Evolutionary conservation across 2,329 filamentous ascomycete species (phyloP).

Genomic region (Ascochyta rabiei): DNA sequence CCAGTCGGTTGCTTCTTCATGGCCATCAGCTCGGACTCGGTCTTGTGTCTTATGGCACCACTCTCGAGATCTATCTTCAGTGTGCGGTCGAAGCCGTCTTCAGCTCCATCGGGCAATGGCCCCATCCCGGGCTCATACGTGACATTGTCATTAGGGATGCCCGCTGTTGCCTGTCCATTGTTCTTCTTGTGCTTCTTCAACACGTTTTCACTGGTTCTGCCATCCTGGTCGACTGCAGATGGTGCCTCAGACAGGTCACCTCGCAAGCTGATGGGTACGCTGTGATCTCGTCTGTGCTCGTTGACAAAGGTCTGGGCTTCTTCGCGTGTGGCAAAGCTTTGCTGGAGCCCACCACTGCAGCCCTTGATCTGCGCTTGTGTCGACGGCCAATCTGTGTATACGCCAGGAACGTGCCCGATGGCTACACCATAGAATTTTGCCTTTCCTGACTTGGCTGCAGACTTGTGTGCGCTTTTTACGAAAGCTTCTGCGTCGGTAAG

Average conservation of each 20-base stretch:
- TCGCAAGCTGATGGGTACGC: slow-evolving; percentile 33
- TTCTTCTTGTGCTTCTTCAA: slow-evolving; percentile 49
- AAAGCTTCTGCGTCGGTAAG: slow-evolving; percentile 80
- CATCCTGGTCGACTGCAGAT: slow-evolving; percentile 23
- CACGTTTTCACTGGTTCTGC: slow-evolving; percentile 25
- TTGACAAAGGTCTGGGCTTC: slow-evolving; percentile 81
- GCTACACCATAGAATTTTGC: slow-evolving; percentile 67
- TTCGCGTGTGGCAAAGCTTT: slow-evolving; percentile 55
- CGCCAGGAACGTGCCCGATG: slow-evolving; percentile 62
- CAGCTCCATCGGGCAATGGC: slow-evolving; percentile 60
- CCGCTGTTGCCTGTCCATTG: slow-evolving; percentile 22
- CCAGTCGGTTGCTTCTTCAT: slow-evolving; percentile 56
- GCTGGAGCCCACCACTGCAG: slow-evolving; percentile 68
- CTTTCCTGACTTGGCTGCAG: slow-evolving; percentile 48
- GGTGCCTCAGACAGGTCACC: slow-evolving; percentile 38
- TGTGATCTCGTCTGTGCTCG: slow-evolving; percentile 35
- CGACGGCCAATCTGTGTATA: slow-evolving; percentile 71
- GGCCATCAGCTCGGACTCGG: slow-evolving; percentile 53
- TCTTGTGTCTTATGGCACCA: slow-evolving; percentile 63
- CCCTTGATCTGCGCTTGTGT: slow-evolving; percentile 76
- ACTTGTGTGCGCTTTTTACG: slow-evolving; percentile 63
- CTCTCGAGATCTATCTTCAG: slow-evolving; percentile 60
- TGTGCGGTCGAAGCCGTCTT: slow-evolving; percentile 67
- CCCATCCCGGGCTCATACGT: slow-evolving; percentile 58
- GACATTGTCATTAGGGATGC: slow-evolving; percentile 21